Base-by-base conservation (phyloP, 768 basidiomycete species). In the Mycena capillaripes region DNA sequence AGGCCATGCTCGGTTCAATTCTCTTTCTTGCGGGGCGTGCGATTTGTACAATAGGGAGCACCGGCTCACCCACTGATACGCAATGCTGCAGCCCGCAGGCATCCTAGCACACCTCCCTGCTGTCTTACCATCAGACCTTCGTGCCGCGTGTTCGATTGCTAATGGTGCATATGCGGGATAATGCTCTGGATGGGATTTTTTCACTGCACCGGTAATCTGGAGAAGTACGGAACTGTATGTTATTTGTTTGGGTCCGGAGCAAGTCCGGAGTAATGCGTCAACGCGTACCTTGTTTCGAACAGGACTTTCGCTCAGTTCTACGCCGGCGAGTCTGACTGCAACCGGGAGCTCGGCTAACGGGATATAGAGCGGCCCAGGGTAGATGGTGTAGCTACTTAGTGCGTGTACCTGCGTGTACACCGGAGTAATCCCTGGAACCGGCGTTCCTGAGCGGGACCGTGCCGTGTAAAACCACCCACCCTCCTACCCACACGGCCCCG, bases 251-350 rank as follows among this genome's bases (percentile, higher is more conserved):
- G n/a, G n/a, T n/a, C n/a, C n/a, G n/a, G n/a, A n/a, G n/a, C n/a
- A n/a, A n/a, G n/a, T n/a, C n/a, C n/a, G n/a, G n/a, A n/a, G 23
- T 61, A 61, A 25, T 61, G 59, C 25, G 59, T 61, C 59, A 61
- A 61, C 42, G 59, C 59, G 59, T 61, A 61, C 59, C 59, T 61
- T 61, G 42, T 29, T 61, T 61, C 40, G 59, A 61, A 58, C 23
- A 58, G n/a, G 57, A 58, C 57, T 40, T 58, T 58, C 36, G 59
- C n/a, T n/a, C n/a, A n/a, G n/a, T n/a, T n/a, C n/a, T n/a, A n/a
- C n/a, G n/a, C n/a, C n/a, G n/a, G n/a, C n/a, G n/a, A n/a, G n/a
- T n/a, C n/a, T n/a, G n/a, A n/a, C n/a, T n/a, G n/a, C n/a, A n/a
- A n/a, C n/a, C n/a, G n/a, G n/a, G n/a, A n/a, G n/a, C n/a, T n/a